Conservation (phyloP, 2,329 filamentous ascomycete species). For the Claviceps humidiphila region DNA sequence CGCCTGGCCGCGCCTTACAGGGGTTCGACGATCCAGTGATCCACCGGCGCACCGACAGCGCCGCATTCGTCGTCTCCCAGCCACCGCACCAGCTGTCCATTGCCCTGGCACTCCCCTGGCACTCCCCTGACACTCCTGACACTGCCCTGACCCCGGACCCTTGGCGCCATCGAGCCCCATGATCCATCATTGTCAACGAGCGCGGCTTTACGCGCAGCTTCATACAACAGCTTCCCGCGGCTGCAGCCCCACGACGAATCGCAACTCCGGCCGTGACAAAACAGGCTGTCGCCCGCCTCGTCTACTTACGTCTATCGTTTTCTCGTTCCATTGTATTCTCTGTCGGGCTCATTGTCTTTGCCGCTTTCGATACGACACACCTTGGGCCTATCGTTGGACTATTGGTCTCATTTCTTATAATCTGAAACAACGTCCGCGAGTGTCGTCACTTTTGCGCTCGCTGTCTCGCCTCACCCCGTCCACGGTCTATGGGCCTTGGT, state of each 20-base stretch:
- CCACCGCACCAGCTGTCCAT: background rate
- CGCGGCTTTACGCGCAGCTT: no score
- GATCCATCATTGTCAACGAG: no score
- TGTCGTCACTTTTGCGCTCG: background rate
- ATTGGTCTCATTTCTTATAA: background rate
- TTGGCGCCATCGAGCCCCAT: background rate
- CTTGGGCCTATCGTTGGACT: background rate
- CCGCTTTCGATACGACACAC: background rate
- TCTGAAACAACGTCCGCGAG: background rate
- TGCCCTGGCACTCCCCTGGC: background rate
- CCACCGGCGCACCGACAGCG: background rate
- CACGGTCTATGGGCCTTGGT: no score
- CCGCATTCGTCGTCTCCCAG: background rate
- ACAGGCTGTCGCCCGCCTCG: slow-evolving; percentile 3
- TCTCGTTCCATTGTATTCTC: background rate
- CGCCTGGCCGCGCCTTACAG: background rate
- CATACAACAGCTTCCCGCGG: background rate
- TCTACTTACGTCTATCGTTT: background rate
- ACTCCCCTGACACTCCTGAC: background rate
- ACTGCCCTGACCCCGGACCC: background rate
- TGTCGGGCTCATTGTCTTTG: slow-evolving; percentile 1
- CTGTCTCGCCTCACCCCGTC: background rate
- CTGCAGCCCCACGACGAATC: slow-evolving; percentile 3
- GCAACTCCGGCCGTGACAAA: slow-evolving; percentile 3
- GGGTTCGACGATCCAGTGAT: background rate